Base-by-base conservation (phyloP, 441 rosid species). In the Gossypium schwendimanii region DNA sequence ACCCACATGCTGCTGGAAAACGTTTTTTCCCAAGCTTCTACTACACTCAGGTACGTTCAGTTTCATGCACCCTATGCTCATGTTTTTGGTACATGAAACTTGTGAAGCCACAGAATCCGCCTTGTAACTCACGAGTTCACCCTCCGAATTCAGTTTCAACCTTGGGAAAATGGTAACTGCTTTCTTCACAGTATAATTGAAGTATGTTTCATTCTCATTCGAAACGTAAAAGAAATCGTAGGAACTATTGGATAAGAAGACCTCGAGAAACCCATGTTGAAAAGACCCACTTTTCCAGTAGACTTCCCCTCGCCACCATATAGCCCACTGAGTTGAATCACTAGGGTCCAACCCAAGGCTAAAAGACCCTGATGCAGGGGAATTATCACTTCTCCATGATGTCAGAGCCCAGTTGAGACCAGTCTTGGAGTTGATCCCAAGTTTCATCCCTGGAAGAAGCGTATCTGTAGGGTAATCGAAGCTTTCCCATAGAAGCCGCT, bases 311-410 rank as follows among this genome's bases (percentile, higher is more conserved):
- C 39, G 63, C 64, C 81, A 63, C 77, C 66, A 24, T 7, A 75
- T 50, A 2, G 70, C 50, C 24, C 79, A n/a, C 26, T 77, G 76
- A 3, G 28, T 49, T 1, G 57, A 6, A 10, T 60, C 26, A 18
- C 31, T 63, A 31, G 73, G 14, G 11, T 75, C 75, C 24, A 41
- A 8, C 3, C 72, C 83, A 2, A 80, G 58, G 4, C 45, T 41
- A 41, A 74, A 84, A 33, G 79, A 69, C 2, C 88, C 88, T 12
- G 69, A 3, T 2, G 73, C 72, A 5, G 82, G 83, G 6, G 20
- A 20, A 0, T 9, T 31, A 0, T 64, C 15, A 49, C 44, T 58
- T 58, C 21, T 26, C 67, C 74, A 71, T n/a, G 74, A 71, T 71
- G 66, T 59, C 66, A 60, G 6, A 10, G 9, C 15, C 23, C 44